Base-by-base conservation (phyloP, 2,329 filamentous ascomycete species). In the Juglanconis sp. region DNA sequence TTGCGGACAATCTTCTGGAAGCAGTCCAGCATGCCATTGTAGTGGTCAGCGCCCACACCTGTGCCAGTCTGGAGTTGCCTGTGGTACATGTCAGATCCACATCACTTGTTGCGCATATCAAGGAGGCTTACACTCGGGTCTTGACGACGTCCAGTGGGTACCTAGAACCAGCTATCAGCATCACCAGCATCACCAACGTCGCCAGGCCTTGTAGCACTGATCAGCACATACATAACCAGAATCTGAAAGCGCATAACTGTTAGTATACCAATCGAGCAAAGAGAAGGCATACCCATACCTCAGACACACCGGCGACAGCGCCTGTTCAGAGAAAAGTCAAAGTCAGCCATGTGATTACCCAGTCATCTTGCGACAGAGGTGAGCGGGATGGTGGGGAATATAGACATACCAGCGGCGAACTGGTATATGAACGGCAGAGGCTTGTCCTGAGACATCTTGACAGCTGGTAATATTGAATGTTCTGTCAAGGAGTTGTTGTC, bases 81-180 rank as follows among this genome's bases (percentile, higher is more conserved):
- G 57, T 56, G 61, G 61, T 60, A 53, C 56, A 13, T 38, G 36
- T 51, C 49, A 62, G 44, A 38, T 50, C 50, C 60, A 34, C 56
- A 59, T 40, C 36, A 48, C 51, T 53, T 59, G 15, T 50, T 31
- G 15, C 49, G 53, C 13, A 32, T 35, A 30, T 15, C 24, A 53
- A 15, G 47, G 46, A 57, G 61, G 75, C 88, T 84, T 85, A 95
- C 90, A 96, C 90, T 88, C 94, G 85, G 66, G 95, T 98, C 85
- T 98, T 98, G 76, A 98, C 92, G 61, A 99, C 95, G 76, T 99
- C 95, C 75, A 99, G 83, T 68, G 95, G 95, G 81, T 99, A 99
- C 95, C 93, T 97, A 74, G 61, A 61, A 54, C 36, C 61, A 32
- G 34, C 10, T 7, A 52, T 59, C n/a, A 64, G 60, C 48, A 62